These are phyloP conservation scores for Fusarium dlaminii DNA, from an alignment of 2,329 filamentous ascomycete genomes.

Conservation along the genomic window DNA sequence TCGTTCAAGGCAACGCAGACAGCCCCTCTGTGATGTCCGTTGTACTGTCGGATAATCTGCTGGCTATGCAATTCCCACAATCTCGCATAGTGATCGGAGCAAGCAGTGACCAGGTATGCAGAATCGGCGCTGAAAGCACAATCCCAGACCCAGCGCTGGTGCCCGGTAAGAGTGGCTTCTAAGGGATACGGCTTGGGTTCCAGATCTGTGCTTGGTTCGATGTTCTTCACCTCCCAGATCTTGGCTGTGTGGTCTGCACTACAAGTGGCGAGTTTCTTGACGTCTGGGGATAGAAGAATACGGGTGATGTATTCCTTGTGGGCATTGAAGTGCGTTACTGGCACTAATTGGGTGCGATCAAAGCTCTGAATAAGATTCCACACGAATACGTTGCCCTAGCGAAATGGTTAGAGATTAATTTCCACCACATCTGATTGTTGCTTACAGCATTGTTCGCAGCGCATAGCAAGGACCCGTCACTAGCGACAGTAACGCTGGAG, in stretches of 20 bases:
- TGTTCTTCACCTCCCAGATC: conserved; percentile 90
- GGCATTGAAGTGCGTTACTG: conserved; percentile 87
- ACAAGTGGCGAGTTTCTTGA: conserved; percentile 93
- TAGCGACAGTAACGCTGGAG: conserved; percentile 94
- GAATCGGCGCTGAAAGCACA: conserved; percentile 94
- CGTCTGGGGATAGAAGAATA: conserved; percentile 89
- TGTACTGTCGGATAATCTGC: conserved; percentile 93
- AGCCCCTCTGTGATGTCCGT: conserved; percentile 90
- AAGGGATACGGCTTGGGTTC: conserved; percentile 74
- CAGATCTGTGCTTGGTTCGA: conserved; percentile 59
- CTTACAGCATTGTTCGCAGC: conserved; percentile 89
- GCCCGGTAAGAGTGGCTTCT: conserved; percentile 86
- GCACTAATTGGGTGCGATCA: conserved; percentile 84
- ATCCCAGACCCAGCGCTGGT: conserved; percentile 98
- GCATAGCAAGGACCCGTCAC: conserved; percentile 90
- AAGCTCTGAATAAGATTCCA: conserved; percentile 90
- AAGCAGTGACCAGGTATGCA: conserved; percentile 92
- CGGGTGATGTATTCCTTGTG: conserved; percentile 94
- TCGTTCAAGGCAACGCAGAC: conserved; percentile 95
- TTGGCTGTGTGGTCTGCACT: conserved; percentile 93
- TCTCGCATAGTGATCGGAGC: conserved; percentile 91
- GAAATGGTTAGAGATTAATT: conserved; percentile 1
- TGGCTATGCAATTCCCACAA: conserved; percentile 90
- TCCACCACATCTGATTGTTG: background rate
- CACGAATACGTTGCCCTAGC: conserved; percentile 92